Conservation (phyloP, 1,284 basidiomycete genomes). For the Cutaneotrichosporon cyanovorans region DNA sequence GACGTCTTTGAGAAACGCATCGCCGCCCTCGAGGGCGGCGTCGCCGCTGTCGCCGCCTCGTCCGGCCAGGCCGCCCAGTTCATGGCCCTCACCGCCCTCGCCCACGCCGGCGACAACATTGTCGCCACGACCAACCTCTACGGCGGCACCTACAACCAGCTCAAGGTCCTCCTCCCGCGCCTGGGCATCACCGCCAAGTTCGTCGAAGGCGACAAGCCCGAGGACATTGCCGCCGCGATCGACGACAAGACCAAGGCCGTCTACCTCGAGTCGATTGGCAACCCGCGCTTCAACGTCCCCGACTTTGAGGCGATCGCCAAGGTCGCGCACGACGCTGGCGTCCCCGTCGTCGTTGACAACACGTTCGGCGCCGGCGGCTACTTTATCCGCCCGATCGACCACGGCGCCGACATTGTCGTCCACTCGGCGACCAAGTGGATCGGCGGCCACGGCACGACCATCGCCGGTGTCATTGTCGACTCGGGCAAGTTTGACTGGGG, state of each 20-base stretch:
- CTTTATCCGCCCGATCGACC: conserved; percentile 17
- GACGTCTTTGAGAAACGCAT: conserved; percentile 80
- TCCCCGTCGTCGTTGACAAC: conserved; percentile 61
- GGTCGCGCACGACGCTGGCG: conserved; percentile 38
- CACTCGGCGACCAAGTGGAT: conserved; percentile 90
- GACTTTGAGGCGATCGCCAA: conserved; percentile 68
- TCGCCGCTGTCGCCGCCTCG: conserved; percentile 67
- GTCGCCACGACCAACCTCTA: conserved; percentile 64
- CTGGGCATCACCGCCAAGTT: conserved; percentile 68
- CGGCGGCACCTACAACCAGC: conserved; percentile 77
- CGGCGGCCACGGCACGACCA: conserved; percentile 80
- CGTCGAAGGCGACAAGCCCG: conserved; percentile 57
- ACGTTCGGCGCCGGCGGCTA: conserved; percentile 76
- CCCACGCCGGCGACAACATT: conserved; percentile 70
- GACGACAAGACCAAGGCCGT: conserved; percentile 53
- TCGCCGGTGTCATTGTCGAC: conserved; percentile 75
- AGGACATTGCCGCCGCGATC: conserved; percentile 63
- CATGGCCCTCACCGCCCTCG: conserved; percentile 62
- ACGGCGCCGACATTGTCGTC: conserved; percentile 74
- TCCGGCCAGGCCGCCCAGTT: conserved; percentile 79
- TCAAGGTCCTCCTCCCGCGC: conserved; percentile 53
- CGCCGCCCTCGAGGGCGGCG: conserved; percentile 73
- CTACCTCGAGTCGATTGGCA: conserved; percentile 75
- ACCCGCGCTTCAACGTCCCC: conserved; percentile 70
- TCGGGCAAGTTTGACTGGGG: conserved; percentile 82